These are phyloP conservation scores for Aspergillus udagawae DNA, from an alignment of 2,329 filamentous ascomycete species.

Conservation along the genomic window DNA sequence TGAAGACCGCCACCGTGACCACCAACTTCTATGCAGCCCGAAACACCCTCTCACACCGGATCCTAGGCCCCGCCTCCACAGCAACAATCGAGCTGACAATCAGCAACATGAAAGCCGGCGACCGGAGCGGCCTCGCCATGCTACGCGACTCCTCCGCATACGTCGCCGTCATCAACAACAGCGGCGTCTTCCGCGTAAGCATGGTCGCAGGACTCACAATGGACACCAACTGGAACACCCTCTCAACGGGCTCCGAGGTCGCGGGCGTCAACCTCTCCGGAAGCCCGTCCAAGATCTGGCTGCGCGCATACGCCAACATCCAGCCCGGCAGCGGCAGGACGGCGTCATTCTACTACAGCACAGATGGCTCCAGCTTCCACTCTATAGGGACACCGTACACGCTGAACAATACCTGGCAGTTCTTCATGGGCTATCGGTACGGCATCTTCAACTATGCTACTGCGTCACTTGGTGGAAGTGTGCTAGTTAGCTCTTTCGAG, in stretches of 20 bases:
- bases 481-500: conserved; percentile 15
- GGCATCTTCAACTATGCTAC: conserved; percentile 51
- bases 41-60: conserved; percentile 43
- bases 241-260: conserved; percentile 25
- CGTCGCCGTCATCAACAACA: conserved; percentile 47
- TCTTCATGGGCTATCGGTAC: conserved; percentile 49
- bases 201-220: conserved; percentile 39
- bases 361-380: conserved; percentile 39
- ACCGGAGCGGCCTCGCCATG: conserved; percentile 49
- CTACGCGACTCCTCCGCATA: conserved; percentile 54
- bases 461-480: conserved; percentile 38
- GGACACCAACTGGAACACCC: conserved; percentile 31
- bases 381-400: conserved; percentile 31
- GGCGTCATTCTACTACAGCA: conserved; percentile 43
- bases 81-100: conserved; percentile 52
- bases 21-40: conserved; percentile 44
- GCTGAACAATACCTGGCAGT: conserved; percentile 43
- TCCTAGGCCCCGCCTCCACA: conserved; percentile 37
- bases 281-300: conserved; percentile 28
- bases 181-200: conserved; percentile 24
- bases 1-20: conserved; percentile 51
- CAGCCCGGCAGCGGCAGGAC: conserved; percentile 24
- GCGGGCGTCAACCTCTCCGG: conserved; percentile 14
- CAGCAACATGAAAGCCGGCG: conserved; percentile 48
- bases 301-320: conserved; percentile 37